Percentiles rank a stretch among this genome's conserved stretches.
Conservation (phyloP, 208 protist species). For the Trypanosomatidae sp. region DNA sequence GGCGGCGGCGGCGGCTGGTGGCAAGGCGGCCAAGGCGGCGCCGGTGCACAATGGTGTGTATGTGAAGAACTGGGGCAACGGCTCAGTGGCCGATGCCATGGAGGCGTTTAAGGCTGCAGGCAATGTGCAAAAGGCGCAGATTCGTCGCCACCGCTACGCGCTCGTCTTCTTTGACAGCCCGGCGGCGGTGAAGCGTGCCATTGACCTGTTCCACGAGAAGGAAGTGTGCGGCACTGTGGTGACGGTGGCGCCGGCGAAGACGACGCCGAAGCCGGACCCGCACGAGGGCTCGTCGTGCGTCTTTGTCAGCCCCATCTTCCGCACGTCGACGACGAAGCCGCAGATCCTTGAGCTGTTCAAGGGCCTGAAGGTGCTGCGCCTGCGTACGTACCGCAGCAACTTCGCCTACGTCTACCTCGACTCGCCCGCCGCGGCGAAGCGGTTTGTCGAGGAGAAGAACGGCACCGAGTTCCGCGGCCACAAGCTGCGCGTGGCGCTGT, state of each 20-base stretch:
- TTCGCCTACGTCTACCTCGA: conserved; percentile 70
- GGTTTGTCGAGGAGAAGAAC: conserved; percentile 71
- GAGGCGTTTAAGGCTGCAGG: conserved; percentile 39
- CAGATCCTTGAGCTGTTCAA: conserved; percentile 61
- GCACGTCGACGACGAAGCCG: conserved; percentile 38
- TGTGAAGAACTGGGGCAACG: conserved; percentile 77
- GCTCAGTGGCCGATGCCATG: conserved; percentile 47
- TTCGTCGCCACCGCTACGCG: conserved; percentile 69
- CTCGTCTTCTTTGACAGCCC: conserved; percentile 71
- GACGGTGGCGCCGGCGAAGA: conserved; percentile 56
- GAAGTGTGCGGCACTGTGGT: conserved; percentile 47
- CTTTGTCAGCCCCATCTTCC: conserved; percentile 76
- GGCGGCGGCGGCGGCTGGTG: conserved; percentile 12
- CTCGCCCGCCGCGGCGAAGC: conserved; percentile 39
- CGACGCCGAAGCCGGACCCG: conserved; percentile 56
- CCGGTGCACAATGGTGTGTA: conserved; percentile 59
- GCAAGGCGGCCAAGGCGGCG: conserved; percentile 10
- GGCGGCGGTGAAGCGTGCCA: conserved; percentile 76
- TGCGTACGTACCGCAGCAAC: conserved; percentile 76
- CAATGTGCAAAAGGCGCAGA: conserved; percentile 31
- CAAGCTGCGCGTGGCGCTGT: conserved; percentile 47
- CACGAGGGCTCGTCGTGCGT: conserved; percentile 59
- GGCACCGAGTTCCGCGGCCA: conserved; percentile 61
- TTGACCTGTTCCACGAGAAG: conserved; percentile 81
- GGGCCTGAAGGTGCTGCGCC: conserved; percentile 51